A percentile compares a stretch with the other conserved stretches of the same genome.
Evolutionary conservation across 2,329 filamentous ascomycete species (phyloP).

Genomic region (Alternaria metachromatica): DNA sequence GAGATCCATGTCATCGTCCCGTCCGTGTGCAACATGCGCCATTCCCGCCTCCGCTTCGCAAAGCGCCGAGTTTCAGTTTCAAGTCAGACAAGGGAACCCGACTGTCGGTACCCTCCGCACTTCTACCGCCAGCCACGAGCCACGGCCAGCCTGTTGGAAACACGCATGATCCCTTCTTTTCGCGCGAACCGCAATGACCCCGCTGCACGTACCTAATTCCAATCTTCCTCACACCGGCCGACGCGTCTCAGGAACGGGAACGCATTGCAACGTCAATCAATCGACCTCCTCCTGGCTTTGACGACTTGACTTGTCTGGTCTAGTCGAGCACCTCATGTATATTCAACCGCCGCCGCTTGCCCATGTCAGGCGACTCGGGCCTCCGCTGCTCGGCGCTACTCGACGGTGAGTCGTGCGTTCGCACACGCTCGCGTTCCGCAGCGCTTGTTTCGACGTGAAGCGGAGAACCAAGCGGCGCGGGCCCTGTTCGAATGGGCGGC

Average conservation of each 20-base stretch:
- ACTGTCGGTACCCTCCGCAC: conserved; percentile 4
- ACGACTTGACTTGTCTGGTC: not conserved
- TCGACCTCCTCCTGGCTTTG: not conserved
- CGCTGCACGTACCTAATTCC: not conserved
- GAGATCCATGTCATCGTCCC: not conserved
- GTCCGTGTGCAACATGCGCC: conserved; percentile 6
- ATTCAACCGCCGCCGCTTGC: conserved; percentile 46
- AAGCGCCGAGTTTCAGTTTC: conserved; percentile 7
- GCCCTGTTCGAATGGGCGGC: conserved; percentile 44
- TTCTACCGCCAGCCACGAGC: not conserved
- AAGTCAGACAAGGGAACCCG: conserved; percentile 14
- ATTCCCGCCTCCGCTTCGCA: not conserved
- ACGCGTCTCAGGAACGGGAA: not conserved
- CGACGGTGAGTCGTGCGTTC: conserved; percentile 38
- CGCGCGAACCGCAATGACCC: not conserved
- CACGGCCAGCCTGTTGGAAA: not conserved
- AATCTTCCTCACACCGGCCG: not conserved
- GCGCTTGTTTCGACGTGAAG: conserved; percentile 33
- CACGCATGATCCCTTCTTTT: conserved; percentile 1
- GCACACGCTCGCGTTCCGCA: conserved; percentile 30
- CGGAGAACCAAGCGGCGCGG: conserved; percentile 42
- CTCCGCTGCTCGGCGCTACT: conserved; percentile 28
- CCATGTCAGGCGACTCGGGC: conserved; percentile 41
- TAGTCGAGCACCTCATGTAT: conserved; percentile 48
- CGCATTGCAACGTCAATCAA: conserved; percentile 5